A percentile compares a stretch with the other conserved stretches of the same genome.
Evolutionary conservation across 768 basidiomycete species (phyloP).

Genomic region (Megacollybia marginata): DNA sequence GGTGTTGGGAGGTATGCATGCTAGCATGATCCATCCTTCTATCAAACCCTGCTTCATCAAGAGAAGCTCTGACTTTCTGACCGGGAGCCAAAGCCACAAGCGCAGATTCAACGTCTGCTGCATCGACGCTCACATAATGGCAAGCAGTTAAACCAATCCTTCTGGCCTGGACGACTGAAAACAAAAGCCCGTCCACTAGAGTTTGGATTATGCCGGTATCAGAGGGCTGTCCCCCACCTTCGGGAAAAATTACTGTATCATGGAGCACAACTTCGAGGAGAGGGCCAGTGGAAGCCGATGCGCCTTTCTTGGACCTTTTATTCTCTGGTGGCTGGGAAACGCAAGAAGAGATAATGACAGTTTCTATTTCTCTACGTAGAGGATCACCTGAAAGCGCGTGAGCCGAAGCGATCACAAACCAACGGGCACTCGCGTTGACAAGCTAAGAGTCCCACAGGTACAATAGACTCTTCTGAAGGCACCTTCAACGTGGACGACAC

Average conservation of each 20-base stretch:
- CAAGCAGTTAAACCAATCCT: slow-evolving; percentile 68
- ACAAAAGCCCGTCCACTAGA: slow-evolving; percentile 30
- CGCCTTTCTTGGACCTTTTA: slow-evolving; percentile 39
- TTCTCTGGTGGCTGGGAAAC: slow-evolving; percentile 37
- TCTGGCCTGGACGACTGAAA: slow-evolving; percentile 60
- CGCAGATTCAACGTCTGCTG: slow-evolving; percentile 32
- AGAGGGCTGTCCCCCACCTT: slow-evolving; percentile 67
- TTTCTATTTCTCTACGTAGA: slow-evolving; percentile 49
- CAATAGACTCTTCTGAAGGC: slow-evolving; percentile 42
- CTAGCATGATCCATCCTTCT: slow-evolving; percentile 71
- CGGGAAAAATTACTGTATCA: slow-evolving; percentile 77
- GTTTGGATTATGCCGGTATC: slow-evolving; percentile 57
- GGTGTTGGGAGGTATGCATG: slow-evolving; percentile 81
- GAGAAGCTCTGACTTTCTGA: slow-evolving; percentile 39
- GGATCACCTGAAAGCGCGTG: slow-evolving; percentile 49
- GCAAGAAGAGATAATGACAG: slow-evolving; percentile 44
- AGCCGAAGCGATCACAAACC: slow-evolving; percentile 3
- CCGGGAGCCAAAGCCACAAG: slow-evolving; percentile 44
- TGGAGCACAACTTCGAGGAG: slow-evolving; percentile 62
- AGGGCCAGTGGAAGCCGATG: slow-evolving; percentile 34
- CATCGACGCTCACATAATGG: slow-evolving; percentile 53
- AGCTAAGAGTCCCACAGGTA: slow-evolving; percentile 71
- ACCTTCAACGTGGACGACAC: slow-evolving; percentile 49
- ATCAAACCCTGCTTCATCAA: slow-evolving; percentile 53
- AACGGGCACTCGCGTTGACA: slow-evolving; percentile 55